phyloP scores from a whole-genome alignment of 2,329 filamentous ascomycete genomes.

The Dothidotthia symphoricarpi region DNA sequence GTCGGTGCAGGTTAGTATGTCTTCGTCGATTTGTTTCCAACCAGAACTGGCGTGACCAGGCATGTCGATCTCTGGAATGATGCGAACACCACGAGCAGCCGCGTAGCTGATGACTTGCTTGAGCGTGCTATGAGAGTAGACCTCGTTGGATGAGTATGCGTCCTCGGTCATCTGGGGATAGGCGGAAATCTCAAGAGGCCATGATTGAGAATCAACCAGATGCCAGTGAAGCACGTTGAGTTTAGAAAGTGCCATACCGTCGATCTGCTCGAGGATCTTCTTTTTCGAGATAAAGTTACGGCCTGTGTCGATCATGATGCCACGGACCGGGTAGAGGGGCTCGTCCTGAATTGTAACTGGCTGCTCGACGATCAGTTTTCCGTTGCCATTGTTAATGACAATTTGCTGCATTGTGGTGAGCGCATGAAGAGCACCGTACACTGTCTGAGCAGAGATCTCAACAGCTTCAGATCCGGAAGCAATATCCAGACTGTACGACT shows the following conservation, averaged over 20 bases:
- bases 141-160: constrained; percentile 53
- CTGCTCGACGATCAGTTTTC: constrained; percentile 52
- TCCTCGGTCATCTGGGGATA: constrained; percentile 56
- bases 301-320: constrained; percentile 56
- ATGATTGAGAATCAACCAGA: constrained; percentile 56
- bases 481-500: constrained; percentile 55
- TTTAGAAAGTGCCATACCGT: constrained; percentile 57
- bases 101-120: constrained; percentile 51
- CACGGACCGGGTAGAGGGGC: constrained; percentile 55
- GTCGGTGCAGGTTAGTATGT: constrained; percentile 56
- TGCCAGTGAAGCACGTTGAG: constrained; percentile 60
- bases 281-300: constrained; percentile 54
- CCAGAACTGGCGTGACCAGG: constrained; percentile 58
- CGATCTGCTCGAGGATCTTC: constrained; percentile 56
- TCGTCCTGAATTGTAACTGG: constrained; percentile 53
- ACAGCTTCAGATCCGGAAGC: constrained; percentile 42
- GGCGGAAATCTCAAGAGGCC: constrained; percentile 52
- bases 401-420: constrained; percentile 59
- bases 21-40: constrained; percentile 57
- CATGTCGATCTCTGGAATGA: constrained; percentile 63
- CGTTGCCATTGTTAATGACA: constrained; percentile 49
- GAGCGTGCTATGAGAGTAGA: constrained; percentile 48
- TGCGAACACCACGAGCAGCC: constrained; percentile 56
- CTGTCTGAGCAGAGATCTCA: constrained; percentile 50
- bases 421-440: constrained; percentile 57